Conservation (phyloP, 139 green algal genomes). For the Chlorella sp. region DNA sequence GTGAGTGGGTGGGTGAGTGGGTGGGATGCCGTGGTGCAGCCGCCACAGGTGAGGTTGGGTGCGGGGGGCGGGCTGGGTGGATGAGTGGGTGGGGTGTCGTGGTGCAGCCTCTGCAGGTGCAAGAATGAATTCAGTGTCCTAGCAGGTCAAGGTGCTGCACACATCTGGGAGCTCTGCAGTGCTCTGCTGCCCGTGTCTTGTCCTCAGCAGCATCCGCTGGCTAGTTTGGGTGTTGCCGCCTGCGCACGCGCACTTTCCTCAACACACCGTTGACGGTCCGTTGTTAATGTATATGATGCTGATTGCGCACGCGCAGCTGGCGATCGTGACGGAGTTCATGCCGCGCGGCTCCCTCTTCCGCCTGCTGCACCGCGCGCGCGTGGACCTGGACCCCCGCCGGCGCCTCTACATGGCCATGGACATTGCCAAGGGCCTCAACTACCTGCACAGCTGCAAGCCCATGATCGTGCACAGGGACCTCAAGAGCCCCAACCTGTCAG, state of each 20-base stretch:
- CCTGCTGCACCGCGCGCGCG: slow-evolving; percentile 53
- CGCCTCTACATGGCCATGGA: slow-evolving; percentile 77
- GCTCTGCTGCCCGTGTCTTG: too few relatives aligned
- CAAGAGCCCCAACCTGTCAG: slow-evolving; percentile 70
- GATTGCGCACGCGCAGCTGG: too few relatives aligned
- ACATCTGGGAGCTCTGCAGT: too few relatives aligned
- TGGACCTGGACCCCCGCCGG: slow-evolving; percentile 45
- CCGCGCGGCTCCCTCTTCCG: slow-evolving; percentile 62
- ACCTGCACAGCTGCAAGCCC: slow-evolving; percentile 69
- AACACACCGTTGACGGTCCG: too few relatives aligned
- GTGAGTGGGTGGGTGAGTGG: too few relatives aligned
- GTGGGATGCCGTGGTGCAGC: slow-evolving; percentile 25
- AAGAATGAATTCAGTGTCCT: too few relatives aligned
- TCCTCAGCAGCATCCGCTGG: too few relatives aligned
- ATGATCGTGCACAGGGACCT: slow-evolving; percentile 76
- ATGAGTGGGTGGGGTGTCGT: slow-evolving; percentile 15
- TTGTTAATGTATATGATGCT: slow-evolving; percentile 1
- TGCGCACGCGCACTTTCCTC: too few relatives aligned
- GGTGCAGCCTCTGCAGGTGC: slow-evolving; percentile 21
- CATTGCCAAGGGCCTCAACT: slow-evolving; percentile 75
- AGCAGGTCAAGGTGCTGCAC: not conserved
- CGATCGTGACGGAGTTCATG: slow-evolving; percentile 78
- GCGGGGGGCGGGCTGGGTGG: not conserved
- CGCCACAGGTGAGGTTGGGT: too few relatives aligned
- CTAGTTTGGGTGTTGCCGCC: too few relatives aligned